A percentile compares a stretch with the other conserved stretches of the same genome.
Conservation (phyloP, 805 yeast genomes). For the Gaillardinia entomophila region DNA sequence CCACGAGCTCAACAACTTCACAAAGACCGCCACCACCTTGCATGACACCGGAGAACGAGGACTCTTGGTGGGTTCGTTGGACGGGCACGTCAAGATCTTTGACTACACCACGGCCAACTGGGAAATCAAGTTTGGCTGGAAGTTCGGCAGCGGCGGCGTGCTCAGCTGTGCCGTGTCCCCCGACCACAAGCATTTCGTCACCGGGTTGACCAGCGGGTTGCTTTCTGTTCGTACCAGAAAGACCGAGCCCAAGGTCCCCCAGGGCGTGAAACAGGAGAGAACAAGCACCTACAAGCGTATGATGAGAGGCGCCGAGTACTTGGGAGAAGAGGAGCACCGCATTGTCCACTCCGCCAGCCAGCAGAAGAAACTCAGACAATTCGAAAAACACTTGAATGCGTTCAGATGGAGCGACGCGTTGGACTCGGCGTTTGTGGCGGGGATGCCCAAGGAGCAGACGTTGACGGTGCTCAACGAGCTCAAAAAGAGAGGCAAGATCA, state of each 20-base stretch:
- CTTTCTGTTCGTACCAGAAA: constrained; percentile 84
- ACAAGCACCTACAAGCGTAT: constrained; percentile 69
- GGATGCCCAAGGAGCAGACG: constrained; percentile 74
- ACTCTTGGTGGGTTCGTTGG: constrained; percentile 89
- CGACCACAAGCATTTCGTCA: constrained; percentile 74
- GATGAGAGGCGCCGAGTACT: constrained; percentile 87
- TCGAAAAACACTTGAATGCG: constrained; percentile 77
- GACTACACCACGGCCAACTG: constrained; percentile 68
- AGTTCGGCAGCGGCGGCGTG: constrained; percentile 85
- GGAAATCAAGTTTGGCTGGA: constrained; percentile 96
- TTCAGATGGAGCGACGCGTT: constrained; percentile 93
- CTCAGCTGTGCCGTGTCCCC: constrained; percentile 88
- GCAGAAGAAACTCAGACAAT: constrained; percentile 65
- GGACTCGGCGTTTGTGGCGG: constrained; percentile 76
- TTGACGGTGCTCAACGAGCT: constrained; percentile 81
- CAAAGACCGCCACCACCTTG: constrained; percentile 86
- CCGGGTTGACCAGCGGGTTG: constrained; percentile 87
- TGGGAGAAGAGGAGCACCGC: constrained; percentile 81
- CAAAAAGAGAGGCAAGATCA: constrained; percentile 81
- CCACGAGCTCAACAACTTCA: constrained; percentile 76
- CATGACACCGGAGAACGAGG: constrained; percentile 70
- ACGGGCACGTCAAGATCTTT: constrained; percentile 95
- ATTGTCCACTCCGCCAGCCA: constrained; percentile 54
- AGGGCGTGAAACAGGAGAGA: constrained; percentile 44
- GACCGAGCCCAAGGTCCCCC: constrained; percentile 52